Percentiles rank a stretch among this genome's conserved stretches.
phyloP scores from a whole-genome alignment of 768 basidiomycete genomes.

The Clavaria fumosa region DNA sequence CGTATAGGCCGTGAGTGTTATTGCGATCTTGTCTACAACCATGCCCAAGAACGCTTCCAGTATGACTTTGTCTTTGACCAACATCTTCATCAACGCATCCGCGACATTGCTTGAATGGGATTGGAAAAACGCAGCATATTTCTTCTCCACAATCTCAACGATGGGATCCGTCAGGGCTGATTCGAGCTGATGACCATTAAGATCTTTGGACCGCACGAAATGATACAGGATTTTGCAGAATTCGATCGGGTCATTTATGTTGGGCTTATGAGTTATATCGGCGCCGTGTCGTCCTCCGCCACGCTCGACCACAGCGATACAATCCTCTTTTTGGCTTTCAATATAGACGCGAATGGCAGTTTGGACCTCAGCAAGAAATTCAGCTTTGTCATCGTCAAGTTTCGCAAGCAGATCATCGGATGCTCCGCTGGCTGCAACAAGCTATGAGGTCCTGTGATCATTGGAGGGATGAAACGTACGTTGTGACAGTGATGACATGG shows the following conservation, averaged over 20 bases:
- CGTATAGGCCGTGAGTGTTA: not conserved
- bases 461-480: no score
- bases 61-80: not conserved
- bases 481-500: no score
- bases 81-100: not conserved
- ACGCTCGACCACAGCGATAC: no score
- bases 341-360: no score
- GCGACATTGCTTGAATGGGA: not conserved
- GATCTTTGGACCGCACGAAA: not conserved
- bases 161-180: constrained; percentile 1
- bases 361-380: no score
- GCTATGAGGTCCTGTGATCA: no score
- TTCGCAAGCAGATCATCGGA: no score
- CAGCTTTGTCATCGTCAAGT: no score
- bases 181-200: not conserved
- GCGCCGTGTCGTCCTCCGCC: no score
- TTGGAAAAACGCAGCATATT: not conserved
- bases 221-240: not conserved
- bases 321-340: no score
- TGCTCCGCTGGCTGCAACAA: no score
- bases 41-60: not conserved
- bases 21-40: not conserved
- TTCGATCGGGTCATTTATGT: not conserved
- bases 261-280: no score
- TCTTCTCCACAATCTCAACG: not conserved